Percentiles rank a stretch among this genome's conserved stretches.
Conservation (phyloP, 1,284 basidiomycete species). For the Naganishia cerealis region DNA sequence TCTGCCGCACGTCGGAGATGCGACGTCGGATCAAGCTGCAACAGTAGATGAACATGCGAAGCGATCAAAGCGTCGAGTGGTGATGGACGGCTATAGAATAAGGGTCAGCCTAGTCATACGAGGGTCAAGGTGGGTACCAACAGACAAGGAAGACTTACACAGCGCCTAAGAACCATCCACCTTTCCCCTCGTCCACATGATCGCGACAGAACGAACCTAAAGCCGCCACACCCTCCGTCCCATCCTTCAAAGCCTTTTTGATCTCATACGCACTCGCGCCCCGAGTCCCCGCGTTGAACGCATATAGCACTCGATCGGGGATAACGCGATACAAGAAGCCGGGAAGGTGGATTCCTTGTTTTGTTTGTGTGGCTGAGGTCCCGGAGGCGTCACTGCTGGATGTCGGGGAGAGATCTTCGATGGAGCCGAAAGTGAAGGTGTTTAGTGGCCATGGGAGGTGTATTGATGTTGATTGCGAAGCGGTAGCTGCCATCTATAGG, state of each 20-base stretch:
- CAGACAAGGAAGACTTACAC: slow-evolving; percentile 16
- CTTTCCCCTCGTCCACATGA: slow-evolving; percentile 14
- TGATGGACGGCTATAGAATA: slow-evolving; percentile 38
- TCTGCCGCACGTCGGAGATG: slow-evolving; percentile 38
- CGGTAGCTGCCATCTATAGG: slow-evolving; percentile 14
- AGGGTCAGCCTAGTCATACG: neutral
- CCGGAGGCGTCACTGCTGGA: neutral
- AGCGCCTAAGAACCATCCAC: slow-evolving; percentile 33
- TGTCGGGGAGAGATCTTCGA: slow-evolving; percentile 23
- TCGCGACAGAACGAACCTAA: slow-evolving; percentile 24
- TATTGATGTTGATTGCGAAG: slow-evolving; percentile 7
- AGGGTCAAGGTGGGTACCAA: neutral
- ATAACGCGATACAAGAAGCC: neutral
- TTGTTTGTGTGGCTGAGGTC: neutral
- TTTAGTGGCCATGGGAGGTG: slow-evolving; percentile 27
- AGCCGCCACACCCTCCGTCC: slow-evolving; percentile 27
- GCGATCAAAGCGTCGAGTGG: slow-evolving; percentile 52
- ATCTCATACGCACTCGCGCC: slow-evolving; percentile 14
- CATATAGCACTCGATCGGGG: slow-evolving; percentile 11
- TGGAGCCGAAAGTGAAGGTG: slow-evolving; percentile 19
- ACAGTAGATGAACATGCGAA: slow-evolving; percentile 47
- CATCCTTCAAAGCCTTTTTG: slow-evolving; percentile 25
- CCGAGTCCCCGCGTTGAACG: slow-evolving; percentile 13
- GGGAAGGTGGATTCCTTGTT: slow-evolving; percentile 14
- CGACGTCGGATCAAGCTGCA: slow-evolving; percentile 37